Evolutionary conservation across 768 basidiomycete species (phyloP).

Genomic region (Rubroboletus satanas): DNA sequence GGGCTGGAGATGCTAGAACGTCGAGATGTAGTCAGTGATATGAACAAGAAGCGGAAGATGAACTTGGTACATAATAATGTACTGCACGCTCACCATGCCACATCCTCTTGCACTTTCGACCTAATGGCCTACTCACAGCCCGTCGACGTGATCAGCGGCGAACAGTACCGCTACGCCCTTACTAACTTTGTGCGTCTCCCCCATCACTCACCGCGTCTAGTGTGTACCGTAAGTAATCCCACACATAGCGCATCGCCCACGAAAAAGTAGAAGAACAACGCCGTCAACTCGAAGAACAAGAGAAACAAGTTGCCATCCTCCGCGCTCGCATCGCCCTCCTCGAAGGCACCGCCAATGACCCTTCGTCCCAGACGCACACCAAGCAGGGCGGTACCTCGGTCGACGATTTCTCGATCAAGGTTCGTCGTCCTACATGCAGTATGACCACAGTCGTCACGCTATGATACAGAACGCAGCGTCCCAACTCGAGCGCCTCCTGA

Average conservation of each 20-base stretch:
- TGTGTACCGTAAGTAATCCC: not conserved
- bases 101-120: not conserved
- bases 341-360: conserved; percentile 55
- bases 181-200: conserved; percentile 65
- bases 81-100: not conserved
- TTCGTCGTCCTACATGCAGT: conserved; percentile 28
- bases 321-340: conserved; percentile 66
- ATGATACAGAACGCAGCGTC: conserved; percentile 69
- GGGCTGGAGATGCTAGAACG: too few species aligned
- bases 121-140: conserved; percentile 20
- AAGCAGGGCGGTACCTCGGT: conserved; percentile 59
- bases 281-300: conserved; percentile 75
- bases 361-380: conserved; percentile 25
- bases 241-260: conserved; percentile 66
- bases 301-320: conserved; percentile 72
- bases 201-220: not conserved
- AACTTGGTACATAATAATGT: too few species aligned
- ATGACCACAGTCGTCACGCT: not conserved
- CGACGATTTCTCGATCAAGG: conserved; percentile 88
- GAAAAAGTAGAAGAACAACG: conserved; percentile 85
- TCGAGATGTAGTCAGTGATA: too few species aligned
- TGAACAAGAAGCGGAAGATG: too few species aligned
- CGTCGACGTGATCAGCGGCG: conserved; percentile 40
- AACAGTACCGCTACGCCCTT: conserved; percentile 80
- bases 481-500: conserved; percentile 76